phyloP scores from a whole-genome alignment of 1,284 basidiomycete species.

The Apiotrichum siamense region DNA sequence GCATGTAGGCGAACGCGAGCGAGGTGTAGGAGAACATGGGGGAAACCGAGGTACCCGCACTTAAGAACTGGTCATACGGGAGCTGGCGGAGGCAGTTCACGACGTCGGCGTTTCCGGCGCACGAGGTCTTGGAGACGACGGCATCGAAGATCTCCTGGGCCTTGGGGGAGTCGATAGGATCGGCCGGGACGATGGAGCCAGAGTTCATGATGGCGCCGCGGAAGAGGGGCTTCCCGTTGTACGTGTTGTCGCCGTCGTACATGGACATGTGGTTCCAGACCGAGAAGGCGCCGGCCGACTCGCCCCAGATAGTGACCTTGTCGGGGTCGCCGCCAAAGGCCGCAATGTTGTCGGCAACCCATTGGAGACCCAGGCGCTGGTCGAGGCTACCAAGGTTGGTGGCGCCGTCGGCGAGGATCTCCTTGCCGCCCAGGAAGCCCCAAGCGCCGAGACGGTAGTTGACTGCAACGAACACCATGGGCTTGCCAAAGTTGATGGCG shows the following conservation, averaged over 20 bases:
- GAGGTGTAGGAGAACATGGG: conserved; percentile 11
- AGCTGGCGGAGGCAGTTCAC: conserved; percentile 53
- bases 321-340: conserved; percentile 41
- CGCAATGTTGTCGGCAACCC: conserved; percentile 37
- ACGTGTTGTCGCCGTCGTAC: conserved; percentile 49
- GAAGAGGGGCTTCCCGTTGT: conserved; percentile 49
- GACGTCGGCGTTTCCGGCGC: conserved; percentile 46
- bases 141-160: conserved; percentile 14
- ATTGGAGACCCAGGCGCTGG: conserved; percentile 36
- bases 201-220: conserved; percentile 41
- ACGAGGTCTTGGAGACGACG: conserved; percentile 5
- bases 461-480: conserved; percentile 55
- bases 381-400: conserved; percentile 53
- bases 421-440: conserved; percentile 48
- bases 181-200: conserved; percentile 43
- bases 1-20: conserved; percentile 49
- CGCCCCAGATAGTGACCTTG: conserved; percentile 51
- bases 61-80: conserved; percentile 34
- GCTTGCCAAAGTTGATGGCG: conserved; percentile 28
- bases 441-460: conserved; percentile 54
- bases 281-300: conserved; percentile 53
- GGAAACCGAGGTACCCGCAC: conserved; percentile 13
- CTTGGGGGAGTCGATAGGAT: conserved; percentile 12
- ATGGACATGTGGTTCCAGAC: conserved; percentile 52
- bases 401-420: conserved; percentile 51